These are phyloP conservation scores for Hypomontagnella monticulosa DNA, from an alignment of 495 filamentous ascomycete species.

Conservation along the genomic window DNA sequence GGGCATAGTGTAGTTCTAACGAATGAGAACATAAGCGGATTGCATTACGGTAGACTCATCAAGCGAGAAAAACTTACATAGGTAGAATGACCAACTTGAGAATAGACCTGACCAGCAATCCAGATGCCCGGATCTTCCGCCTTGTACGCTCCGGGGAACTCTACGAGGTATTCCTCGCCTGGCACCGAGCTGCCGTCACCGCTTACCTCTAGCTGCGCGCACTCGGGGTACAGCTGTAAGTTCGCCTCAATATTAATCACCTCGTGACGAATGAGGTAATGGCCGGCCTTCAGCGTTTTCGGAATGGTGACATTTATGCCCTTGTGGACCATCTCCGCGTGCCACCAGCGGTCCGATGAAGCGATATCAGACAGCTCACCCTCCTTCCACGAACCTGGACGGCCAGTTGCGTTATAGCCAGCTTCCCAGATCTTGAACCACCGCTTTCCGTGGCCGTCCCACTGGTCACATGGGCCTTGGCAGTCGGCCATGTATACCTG, in stretches of 20 bases:
- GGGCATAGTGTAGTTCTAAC: neutral
- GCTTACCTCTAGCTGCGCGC: conserved; percentile 53
- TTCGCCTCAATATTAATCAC: conserved; percentile 48
- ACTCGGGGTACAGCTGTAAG: conserved; percentile 54
- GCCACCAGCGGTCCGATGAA: conserved; percentile 1
- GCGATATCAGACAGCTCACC: too few relatives aligned
- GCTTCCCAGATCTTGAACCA: conserved; percentile 60
- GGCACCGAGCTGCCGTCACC: conserved; percentile 46
- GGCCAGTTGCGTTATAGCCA: conserved; percentile 45
- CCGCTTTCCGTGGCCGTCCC: conserved; percentile 46
- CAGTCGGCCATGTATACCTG: neutral
- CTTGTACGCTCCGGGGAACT: conserved; percentile 42
- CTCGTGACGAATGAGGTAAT: conserved; percentile 56
- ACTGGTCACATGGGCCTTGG: conserved; percentile 45
- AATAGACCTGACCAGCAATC: neutral
- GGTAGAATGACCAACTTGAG: neutral
- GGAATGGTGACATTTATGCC: conserved; percentile 35
- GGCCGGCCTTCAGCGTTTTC: conserved; percentile 45
- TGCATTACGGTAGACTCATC: too few relatives aligned
- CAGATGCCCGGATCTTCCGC: neutral
- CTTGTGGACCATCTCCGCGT: conserved; percentile 3
- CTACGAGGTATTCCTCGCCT: conserved; percentile 46
- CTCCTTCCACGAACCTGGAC: conserved; percentile 26
- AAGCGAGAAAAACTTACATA: too few relatives aligned
- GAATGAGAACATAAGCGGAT: too few relatives aligned